Base-by-base conservation (phyloP, 345 rosid genomes). In the Triadica sebifera region DNA sequence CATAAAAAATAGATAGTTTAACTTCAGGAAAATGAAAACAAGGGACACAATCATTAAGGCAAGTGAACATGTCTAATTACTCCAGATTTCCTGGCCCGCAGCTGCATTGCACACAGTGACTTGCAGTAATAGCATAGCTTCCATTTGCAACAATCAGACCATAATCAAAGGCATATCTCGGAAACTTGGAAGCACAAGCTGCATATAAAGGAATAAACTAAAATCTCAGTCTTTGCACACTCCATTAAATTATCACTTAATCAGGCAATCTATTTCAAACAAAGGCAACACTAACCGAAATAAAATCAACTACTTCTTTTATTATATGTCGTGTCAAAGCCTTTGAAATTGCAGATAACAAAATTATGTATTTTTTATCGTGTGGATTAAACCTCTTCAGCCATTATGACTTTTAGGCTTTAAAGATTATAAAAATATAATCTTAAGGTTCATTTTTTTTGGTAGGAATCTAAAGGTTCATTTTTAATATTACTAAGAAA, bases 31-130 rank as follows among this genome's bases (percentile, higher is more conserved):
- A 50, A 51, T 64, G 10, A 58, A 60, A 51, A 55, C 22, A 17
- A 73, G 25, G 53, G 34, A 43, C 46, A 69, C 8, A 39, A 77
- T 51, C 58, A 49, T 56, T 57, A 65, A 74, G 24, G 76, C 59
- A 70, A 66, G 58, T 15, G 69, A 41, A 69, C 63, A 13, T 62
- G 39, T 24, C 65, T 46, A 56, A 72, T 86, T 88, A 94, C 98
- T 91, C 87, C 77, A 80, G 95, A 81, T 85, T 90, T 73, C 91
- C 97, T 0, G 91, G 91, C 22, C 90, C 87, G 37, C 98, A 94
- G 56, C 97, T 92, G 90, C 98, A 94, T 78, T 94, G 97, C 75
- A 94, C 97, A 67, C 98, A 94, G 72, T 94, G 95, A 66, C 92
- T 90, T n/a, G 97, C 97, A 8, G 94, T 80, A 57, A 94, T 89